A percentile compares a stretch with the other conserved stretches of the same genome.
phyloP scores from a whole-genome alignment of 2,329 filamentous ascomycete species.

The Monosporascus sp. region DNA sequence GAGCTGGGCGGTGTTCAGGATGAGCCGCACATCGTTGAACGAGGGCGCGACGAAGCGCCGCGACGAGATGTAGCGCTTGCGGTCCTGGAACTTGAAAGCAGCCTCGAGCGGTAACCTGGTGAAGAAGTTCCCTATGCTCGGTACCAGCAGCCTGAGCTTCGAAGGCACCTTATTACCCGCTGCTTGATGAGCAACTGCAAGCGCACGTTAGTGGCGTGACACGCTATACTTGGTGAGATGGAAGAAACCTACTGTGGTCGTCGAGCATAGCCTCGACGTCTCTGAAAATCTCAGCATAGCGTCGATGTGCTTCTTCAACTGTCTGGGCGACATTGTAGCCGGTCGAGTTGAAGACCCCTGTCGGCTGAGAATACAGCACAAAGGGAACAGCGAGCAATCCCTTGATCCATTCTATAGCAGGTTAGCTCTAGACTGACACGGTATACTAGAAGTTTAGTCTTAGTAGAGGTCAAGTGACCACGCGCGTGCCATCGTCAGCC shows the following conservation, averaged over 20 bases:
- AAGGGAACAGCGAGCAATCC: slow-evolving; percentile 90
- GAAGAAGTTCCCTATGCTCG: slow-evolving; percentile 89
- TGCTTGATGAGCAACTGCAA: slow-evolving; percentile 64
- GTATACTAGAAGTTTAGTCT: no score
- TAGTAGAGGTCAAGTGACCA: no score
- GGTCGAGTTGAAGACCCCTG: slow-evolving; percentile 71
- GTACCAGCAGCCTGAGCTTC: slow-evolving; percentile 88
- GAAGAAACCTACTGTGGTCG: slow-evolving; percentile 67
- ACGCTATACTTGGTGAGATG: background rate
- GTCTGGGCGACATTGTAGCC: slow-evolving; percentile 63
- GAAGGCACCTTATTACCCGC: slow-evolving; percentile 64
- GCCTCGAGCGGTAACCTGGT: slow-evolving; percentile 81
- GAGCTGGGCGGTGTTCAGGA: slow-evolving; percentile 90
- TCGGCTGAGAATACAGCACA: slow-evolving; percentile 92
- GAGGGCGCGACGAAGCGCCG: slow-evolving; percentile 90
- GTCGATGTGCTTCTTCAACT: slow-evolving; percentile 73
- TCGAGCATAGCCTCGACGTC: slow-evolving; percentile 90
- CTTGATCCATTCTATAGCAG: slow-evolving; percentile 82
- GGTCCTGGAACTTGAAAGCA: slow-evolving; percentile 87
- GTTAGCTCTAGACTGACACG: slow-evolving; percentile 1
- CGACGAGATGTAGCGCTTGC: slow-evolving; percentile 78
- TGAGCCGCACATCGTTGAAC: slow-evolving; percentile 92
- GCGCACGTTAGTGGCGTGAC: slow-evolving; percentile 2
- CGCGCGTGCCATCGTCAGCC: no score
- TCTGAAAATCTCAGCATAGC: slow-evolving; percentile 91